These are phyloP conservation scores for Aurinia saxatilis DNA, from an alignment of 345 rosid genomes.

Conservation along the genomic window DNA sequence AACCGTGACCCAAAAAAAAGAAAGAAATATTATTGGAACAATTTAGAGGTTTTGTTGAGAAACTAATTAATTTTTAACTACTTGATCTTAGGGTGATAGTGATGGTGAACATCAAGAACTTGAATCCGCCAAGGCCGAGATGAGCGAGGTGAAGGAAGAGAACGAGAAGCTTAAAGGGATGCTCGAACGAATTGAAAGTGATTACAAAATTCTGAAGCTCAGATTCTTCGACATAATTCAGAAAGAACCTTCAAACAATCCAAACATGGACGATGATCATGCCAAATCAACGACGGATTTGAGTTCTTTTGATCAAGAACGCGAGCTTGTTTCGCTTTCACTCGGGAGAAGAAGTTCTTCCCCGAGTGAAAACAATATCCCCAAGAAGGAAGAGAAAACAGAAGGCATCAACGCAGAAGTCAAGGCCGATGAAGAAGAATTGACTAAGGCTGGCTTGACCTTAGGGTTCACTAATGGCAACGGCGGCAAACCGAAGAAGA, in stretches of 20 bases:
- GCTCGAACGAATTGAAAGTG: constrained; percentile 50
- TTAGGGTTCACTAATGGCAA: constrained; percentile 36
- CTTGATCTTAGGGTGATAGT: constrained; percentile 23
- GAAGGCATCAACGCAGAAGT: constrained; percentile 10
- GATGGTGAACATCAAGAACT: constrained; percentile 39
- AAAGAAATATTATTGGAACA: background rate
- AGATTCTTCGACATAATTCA: constrained; percentile 53
- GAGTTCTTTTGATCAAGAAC: constrained; percentile 28
- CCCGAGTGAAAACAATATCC: constrained; percentile 20
- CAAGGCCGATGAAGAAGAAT: constrained; percentile 30
- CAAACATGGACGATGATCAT: constrained; percentile 15
- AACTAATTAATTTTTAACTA: background rate
- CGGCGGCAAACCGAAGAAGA: background rate
- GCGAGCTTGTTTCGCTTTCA: constrained; percentile 61
- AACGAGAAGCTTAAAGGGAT: constrained; percentile 53
- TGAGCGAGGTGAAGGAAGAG: constrained; percentile 69
- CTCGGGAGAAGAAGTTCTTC: constrained; percentile 58
- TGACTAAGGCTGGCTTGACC: constrained; percentile 41
- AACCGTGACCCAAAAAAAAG: too few relatives aligned
- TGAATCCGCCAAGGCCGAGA: constrained; percentile 60
- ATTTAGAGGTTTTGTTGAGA: background rate
- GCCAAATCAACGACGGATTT: constrained; percentile 7
- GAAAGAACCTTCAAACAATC: constrained; percentile 29
- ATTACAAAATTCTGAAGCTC: constrained; percentile 55
- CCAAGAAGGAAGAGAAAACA: constrained; percentile 32